Evolutionary conservation across 2,329 filamentous ascomycete genomes (phyloP).

Genomic region (Knoxdaviesia proteae): DNA sequence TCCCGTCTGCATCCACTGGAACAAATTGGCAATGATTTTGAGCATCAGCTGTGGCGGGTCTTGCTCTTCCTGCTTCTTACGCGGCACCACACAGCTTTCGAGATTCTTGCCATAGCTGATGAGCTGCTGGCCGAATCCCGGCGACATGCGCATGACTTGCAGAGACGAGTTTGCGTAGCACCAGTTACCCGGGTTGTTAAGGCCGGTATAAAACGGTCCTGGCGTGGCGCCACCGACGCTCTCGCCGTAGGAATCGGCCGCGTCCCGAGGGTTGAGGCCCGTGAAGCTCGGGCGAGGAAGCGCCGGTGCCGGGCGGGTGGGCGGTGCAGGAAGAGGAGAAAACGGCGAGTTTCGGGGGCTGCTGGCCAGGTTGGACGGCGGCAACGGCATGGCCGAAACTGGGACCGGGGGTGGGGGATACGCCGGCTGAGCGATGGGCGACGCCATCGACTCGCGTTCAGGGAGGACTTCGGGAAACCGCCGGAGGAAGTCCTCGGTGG

Average conservation of each 20-base stretch:
- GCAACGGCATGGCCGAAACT: no score
- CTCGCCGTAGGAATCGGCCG: constrained; percentile 15
- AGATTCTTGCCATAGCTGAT: constrained; percentile 34
- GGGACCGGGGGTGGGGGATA: no score
- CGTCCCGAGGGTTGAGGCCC: constrained; percentile 31
- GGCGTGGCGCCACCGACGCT: constrained; percentile 12
- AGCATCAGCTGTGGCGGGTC: constrained; percentile 36
- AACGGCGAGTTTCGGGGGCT: constrained; percentile 8
- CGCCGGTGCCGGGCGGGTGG: constrained; percentile 45
- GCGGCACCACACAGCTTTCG: constrained; percentile 43
- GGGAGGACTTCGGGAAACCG: constrained; percentile 54
- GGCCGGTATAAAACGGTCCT: constrained; percentile 27
- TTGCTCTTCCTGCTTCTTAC: constrained; percentile 36
- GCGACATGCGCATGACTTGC: constrained; percentile 60
- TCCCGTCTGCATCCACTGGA: constrained; percentile 33
- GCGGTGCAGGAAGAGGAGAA: constrained; percentile 26
- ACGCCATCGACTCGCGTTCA: constrained; percentile 38
- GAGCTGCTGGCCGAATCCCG: constrained; percentile 44
- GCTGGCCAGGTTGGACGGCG: constrained; percentile 3
- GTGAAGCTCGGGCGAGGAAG: constrained; percentile 57
- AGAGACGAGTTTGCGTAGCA: constrained; percentile 89
- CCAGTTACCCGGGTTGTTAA: constrained; percentile 62
- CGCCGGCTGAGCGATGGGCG: constrained; percentile 12
- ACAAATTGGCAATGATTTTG: constrained; percentile 35
- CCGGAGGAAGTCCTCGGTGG: constrained; percentile 66